phyloP scores from a whole-genome alignment of 2,329 filamentous ascomycete genomes.

The Dactylonectria macrodidyma region DNA sequence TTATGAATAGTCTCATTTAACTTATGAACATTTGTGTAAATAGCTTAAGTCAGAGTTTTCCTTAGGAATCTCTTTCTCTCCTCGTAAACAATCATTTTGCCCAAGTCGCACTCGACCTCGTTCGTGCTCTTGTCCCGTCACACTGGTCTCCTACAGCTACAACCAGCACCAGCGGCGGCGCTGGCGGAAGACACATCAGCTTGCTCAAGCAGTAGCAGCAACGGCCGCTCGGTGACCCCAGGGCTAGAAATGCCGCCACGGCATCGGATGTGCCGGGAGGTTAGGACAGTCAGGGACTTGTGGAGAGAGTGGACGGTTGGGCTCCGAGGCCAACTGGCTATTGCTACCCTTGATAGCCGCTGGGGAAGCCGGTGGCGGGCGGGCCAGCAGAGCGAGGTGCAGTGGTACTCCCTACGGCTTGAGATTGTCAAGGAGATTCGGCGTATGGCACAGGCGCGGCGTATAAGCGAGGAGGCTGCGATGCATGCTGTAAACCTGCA shows the following conservation, averaged over 20 bases:
- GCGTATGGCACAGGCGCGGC: background rate
- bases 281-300: background rate
- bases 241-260: conserved; percentile 1
- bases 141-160: background rate
- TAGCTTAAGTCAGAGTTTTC: no score
- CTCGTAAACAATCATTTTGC: no score
- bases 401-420: conserved; percentile 8
- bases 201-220: conserved; percentile 6
- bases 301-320: conserved; percentile 8
- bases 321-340: background rate
- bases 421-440: conserved; percentile 6
- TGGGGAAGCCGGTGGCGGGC: conserved; percentile 6
- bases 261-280: conserved; percentile 7
- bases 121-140: no score
- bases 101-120: no score
- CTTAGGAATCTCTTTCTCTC: no score
- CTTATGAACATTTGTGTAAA: no score
- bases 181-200: background rate
- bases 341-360: conserved; percentile 9
- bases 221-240: conserved; percentile 2
- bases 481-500: background rate
- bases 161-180: background rate
- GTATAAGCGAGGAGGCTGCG: conserved; percentile 7
- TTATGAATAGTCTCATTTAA: no score
- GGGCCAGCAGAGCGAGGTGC: conserved; percentile 5